Evolutionary conservation across 2,329 filamentous ascomycete species (phyloP), one percentile per base, ranked within the genome.

Genomic region (Huntiella omanensis): DNA sequence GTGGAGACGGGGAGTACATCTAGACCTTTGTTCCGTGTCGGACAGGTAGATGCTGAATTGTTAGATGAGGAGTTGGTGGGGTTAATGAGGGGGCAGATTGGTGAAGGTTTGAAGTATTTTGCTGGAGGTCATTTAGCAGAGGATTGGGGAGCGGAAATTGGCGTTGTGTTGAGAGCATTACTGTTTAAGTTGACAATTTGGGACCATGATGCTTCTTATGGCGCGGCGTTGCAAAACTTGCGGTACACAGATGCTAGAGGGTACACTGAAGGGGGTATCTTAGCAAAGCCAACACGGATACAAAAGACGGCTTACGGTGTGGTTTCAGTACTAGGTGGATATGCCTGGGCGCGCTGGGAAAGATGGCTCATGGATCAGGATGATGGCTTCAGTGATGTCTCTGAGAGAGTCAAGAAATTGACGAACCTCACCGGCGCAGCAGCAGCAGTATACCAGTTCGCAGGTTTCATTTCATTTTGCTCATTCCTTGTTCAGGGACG

Each of bases 161-260:
- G 81, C 51, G 69, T 95, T 22, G 72, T 68, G 0, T 68, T 98
- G 47, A 72, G 88, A 40, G 75, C 80, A 2, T 67, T 86, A 3
- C 67, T 98, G 5, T 98, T 95, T 69, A 98, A 98, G 63, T 72
- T 98, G 51, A 85, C 83, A 12, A 79, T 98, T 49, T 98, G 91
- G 91, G 87, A 96, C 60, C 84, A 95, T 60, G 80, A 94, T 60
- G 84, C 91, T 35, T 92, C 83, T 4, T 96, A 98, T 61, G 91
- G 91, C 50, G 91, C 91, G 8, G 79, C 84, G 33, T 67, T 98
- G 43, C 91, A 98, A 61, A 93, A 93, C 52, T 70, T 98, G 22
- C 79, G 79, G 57, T 96, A 88, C 57, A 82, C 83, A 8, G 88
- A 96, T 59, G 87, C 86, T 42, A 73, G 88, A 51, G 22, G 40